Base-by-base conservation (phyloP, 2,329 filamentous ascomycete genomes). In the Colletotrichum lindemuthianum region DNA sequence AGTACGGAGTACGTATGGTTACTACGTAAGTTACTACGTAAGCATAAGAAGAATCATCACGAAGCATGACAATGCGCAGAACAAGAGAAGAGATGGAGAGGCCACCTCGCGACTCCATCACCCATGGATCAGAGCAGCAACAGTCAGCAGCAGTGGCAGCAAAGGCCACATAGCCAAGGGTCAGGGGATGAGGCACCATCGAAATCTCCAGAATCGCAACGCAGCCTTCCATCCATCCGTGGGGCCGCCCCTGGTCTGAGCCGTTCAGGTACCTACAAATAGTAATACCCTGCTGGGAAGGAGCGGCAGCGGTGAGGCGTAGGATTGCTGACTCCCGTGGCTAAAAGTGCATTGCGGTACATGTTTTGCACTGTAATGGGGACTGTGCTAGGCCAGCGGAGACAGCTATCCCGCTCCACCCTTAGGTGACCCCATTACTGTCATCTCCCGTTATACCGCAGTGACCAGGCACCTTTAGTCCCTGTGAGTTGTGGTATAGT, bases 161-260 rank as follows among this genome's bases (percentile, higher is more conserved):
- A 60, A 60, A 60, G 49, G 60, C 49, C 56, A 64, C 56, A 57
- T 64, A 24, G 24, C 55, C 41, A 49, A 51, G 24, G 39, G n/a
- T 15, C 44, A 13, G 32, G 37, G 48, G 37, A 24, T 24, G 39
- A 39, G 13, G 44, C 43, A 50, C 36, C 63, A 65, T 65, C 51
- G 63, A 65, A 65, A 65, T 65, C 57, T 57, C 58, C 58, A 65
- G 63, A 65, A 65, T 65, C 63, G 12, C 51, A 61, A 58, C 61
- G 24, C 24, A 24, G 24, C 24, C 24, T 24, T 24, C 24, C 24
- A 24, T 5, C 5, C 24, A 50, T 65, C 43, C 45, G 61, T 57
- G 61, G 61, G 61, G 61, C 58, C 37, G 32, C 15, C 36, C 50
- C 61, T 7, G 44, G 24, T 24, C 24, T 4, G 24, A 24, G 4